Conservation (phyloP, 805 yeast genomes). For the Komagataella phaffii region DNA sequence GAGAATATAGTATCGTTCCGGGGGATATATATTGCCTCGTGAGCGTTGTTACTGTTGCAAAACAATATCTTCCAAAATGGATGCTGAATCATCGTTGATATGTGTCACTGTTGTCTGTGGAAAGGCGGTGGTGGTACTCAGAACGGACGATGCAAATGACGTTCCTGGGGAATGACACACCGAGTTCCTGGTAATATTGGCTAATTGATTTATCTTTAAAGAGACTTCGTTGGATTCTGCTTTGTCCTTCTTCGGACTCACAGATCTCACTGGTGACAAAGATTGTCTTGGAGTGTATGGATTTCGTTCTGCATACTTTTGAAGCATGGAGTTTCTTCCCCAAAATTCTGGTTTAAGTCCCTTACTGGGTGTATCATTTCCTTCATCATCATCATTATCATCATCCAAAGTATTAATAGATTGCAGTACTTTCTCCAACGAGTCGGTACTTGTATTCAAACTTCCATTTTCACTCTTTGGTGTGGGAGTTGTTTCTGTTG, state of each 20-base stretch:
- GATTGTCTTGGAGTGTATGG: not conserved
- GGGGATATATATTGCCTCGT: not conserved
- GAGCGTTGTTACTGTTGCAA: not conserved
- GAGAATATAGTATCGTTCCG: slow-evolving; percentile 16
- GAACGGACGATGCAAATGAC: not conserved
- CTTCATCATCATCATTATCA: not conserved
- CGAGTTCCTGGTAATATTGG: not conserved
- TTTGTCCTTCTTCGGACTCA: not conserved
- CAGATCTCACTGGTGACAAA: not conserved
- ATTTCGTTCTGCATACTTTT: not conserved
- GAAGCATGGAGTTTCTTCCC: not conserved
- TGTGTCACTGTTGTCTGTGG: not conserved
- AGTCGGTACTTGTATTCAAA: not conserved
- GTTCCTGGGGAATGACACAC: not conserved
- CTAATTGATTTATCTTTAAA: not conserved
- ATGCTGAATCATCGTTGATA: not conserved
- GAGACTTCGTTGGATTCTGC: not conserved
- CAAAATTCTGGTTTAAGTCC: not conserved
- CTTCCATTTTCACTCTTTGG: not conserved
- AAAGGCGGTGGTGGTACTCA: not conserved
- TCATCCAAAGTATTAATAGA: not conserved
- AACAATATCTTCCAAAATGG: not conserved
- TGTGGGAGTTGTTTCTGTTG: not conserved
- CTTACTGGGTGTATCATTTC: not conserved
- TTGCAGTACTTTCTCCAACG: not conserved